Base-by-base conservation (phyloP, 441 rosid genomes). In the Gossypium armourianum region DNA sequence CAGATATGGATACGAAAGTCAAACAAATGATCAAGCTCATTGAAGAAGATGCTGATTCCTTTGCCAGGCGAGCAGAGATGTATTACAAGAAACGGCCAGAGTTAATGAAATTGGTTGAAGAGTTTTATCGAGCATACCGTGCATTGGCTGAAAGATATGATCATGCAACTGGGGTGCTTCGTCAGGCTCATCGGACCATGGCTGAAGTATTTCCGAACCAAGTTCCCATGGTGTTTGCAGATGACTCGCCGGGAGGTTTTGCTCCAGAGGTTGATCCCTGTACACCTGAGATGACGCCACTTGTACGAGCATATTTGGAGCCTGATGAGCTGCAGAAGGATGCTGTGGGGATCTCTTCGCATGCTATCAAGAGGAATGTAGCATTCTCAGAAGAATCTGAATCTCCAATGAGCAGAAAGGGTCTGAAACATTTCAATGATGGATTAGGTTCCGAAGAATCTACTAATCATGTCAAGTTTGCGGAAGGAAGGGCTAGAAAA, bases 1-100 rank as follows among this genome's bases (percentile, higher is more conserved):
- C 86, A 95, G 99, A 89, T 82, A 95, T 95, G 98, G 97, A 95
- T 78, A 77, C 80, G 68, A 95, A 90, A 75, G 97, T 95, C 55
- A 92, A 87, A 47, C 93, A 88, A 62, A 95, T 95, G 99, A 92
- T 95, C 82, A 95, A 87, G 82, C 90, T 95, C 75, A 84, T 92
- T 23, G 99, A 95, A 86, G 96, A 92, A 82, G 99, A 95, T 83
- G 99, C 97, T 53, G 99, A 95, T 78, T 92, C 99, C 7, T 95
- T 95, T 80, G 99, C 99, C 61, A 86, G 93, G 79, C 84, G 98
- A 82, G 99, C 99, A 23, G 99, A 95, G 72, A 90, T 95, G 98
- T 93, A 91, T 71, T 93, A 91, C 72, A 91, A 88, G 85, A 86
- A 92, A 82, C 91, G 99, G 29, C 98, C 98, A 15, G 98, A 95